Percentiles rank a stretch among this genome's conserved stretches.
phyloP scores from a whole-genome alignment of 2,329 filamentous ascomycete genomes.

The Mollisia scopiformis region DNA sequence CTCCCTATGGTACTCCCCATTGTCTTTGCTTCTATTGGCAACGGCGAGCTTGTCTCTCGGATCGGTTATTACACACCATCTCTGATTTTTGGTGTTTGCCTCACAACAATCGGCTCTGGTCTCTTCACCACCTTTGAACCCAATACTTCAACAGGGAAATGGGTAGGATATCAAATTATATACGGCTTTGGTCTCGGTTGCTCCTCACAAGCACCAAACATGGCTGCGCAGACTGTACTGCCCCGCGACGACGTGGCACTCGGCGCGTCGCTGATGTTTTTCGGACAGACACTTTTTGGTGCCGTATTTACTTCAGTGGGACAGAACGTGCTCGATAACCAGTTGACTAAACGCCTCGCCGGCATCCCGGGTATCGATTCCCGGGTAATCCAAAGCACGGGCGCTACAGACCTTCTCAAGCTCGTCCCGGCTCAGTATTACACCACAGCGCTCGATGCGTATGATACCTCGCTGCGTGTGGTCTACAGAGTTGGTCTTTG shows the following conservation, averaged over 20 bases:
- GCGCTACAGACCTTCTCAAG: constrained; percentile 53
- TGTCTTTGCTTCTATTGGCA: constrained; percentile 27
- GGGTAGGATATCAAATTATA: constrained; percentile 36
- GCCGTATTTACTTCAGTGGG: constrained; percentile 59
- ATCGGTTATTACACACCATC: constrained; percentile 28
- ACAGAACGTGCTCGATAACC: constrained; percentile 44
- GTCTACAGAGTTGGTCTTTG: constrained; percentile 64
- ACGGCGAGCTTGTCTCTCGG: constrained; percentile 25
- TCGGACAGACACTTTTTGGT: constrained; percentile 57
- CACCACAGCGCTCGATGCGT: constrained; percentile 50
- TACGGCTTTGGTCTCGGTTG: constrained; percentile 27
- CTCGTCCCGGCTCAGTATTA: constrained; percentile 46
- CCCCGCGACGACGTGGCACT: constrained; percentile 52
- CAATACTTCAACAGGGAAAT: constrained; percentile 37
- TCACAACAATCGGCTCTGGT: constrained; percentile 41
- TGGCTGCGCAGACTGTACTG: constrained; percentile 48
- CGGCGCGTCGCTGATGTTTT: constrained; percentile 56
- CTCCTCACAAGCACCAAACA: constrained; percentile 44
- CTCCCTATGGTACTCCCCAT: constrained; percentile 37
- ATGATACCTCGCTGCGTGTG: constrained; percentile 62
- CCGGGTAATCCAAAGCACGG: constrained; percentile 35
- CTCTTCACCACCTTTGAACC: constrained; percentile 41
- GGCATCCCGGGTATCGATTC: constrained; percentile 13
- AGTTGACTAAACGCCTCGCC: constrained; percentile 41
- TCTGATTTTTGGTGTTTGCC: constrained; percentile 11